Evolutionary conservation across 2,329 filamentous ascomycete genomes (phyloP).

Genomic region (Periconia macrospinosa): DNA sequence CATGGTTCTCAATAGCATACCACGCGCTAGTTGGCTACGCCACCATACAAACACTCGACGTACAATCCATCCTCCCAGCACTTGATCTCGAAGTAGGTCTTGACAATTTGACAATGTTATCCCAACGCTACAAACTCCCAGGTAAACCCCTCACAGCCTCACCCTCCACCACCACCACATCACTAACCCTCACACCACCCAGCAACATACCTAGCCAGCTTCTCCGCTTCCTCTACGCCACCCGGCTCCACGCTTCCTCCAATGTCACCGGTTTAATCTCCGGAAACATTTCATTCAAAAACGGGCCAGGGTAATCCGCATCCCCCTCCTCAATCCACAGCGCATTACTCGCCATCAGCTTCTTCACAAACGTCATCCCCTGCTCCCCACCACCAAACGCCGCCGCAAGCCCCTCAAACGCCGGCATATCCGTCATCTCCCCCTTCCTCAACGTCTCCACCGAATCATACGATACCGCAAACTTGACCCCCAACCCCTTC

Average conservation of each 20-base stretch:
- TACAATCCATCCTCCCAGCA: neutral
- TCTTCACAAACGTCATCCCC: slow-evolving; percentile 2
- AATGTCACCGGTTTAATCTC: slow-evolving; percentile 12
- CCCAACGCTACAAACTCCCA: slow-evolving; percentile 11
- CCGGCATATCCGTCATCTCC: slow-evolving; percentile 14
- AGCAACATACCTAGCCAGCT: slow-evolving; percentile 4
- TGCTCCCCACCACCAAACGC: slow-evolving; percentile 7
- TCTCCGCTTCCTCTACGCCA: neutral
- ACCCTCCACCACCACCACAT: no score
- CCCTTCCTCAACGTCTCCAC: slow-evolving; percentile 14
- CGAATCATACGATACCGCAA: slow-evolving; percentile 14
- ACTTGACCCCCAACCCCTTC: slow-evolving; percentile 13
- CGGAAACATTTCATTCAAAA: slow-evolving; percentile 14
- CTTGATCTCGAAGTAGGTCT: slow-evolving; percentile 6
- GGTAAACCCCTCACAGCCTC: slow-evolving; percentile 4
- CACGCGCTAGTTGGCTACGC: slow-evolving; percentile 4
- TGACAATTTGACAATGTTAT: slow-evolving; percentile 6
- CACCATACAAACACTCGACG: slow-evolving; percentile 1
- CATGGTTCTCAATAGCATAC: slow-evolving; percentile 14
- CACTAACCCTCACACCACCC: neutral
- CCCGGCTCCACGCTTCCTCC: slow-evolving; percentile 8
- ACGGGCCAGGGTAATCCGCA: neutral
- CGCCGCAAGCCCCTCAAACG: slow-evolving; percentile 2
- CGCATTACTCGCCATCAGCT: slow-evolving; percentile 5
- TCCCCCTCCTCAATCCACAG: slow-evolving; percentile 10